Conservation (phyloP, 2,329 filamentous ascomycete genomes). For the Blastomyces silverae region DNA sequence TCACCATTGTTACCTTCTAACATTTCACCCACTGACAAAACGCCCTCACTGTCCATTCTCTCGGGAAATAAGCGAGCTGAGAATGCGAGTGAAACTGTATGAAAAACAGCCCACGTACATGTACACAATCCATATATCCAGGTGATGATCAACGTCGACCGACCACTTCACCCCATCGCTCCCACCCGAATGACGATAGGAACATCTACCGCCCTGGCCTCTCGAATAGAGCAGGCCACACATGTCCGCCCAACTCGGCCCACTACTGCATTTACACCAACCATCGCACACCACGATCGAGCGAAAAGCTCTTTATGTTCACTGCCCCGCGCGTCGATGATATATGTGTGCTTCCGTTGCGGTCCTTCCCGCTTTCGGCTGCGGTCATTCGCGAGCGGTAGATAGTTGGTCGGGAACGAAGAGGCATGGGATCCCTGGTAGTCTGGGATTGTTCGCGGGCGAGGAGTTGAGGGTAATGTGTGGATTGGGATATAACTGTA, state of each 20-base stretch:
- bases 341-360: conserved; percentile 22
- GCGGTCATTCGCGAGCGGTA: background rate
- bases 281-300: conserved; percentile 41
- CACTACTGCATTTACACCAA: conserved; percentile 39
- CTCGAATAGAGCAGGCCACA: conserved; percentile 39
- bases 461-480: conserved; percentile 21
- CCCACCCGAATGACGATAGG: conserved; percentile 36
- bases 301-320: conserved; percentile 37
- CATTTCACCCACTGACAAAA: background rate
- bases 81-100: background rate
- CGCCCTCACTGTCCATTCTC: background rate
- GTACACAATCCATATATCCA: background rate
- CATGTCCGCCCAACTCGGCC: conserved; percentile 37
- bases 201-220: conserved; percentile 38
- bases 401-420: background rate
- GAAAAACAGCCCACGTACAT: background rate
- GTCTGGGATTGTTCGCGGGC: conserved; percentile 8
- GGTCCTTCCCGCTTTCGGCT: background rate
- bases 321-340: conserved; percentile 35
- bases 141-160: background rate
- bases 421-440: no score
- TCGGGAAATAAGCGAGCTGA: background rate
- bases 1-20: background rate
- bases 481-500: conserved; percentile 31
- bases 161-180: background rate